Evolutionary conservation across 2,329 filamentous ascomycete genomes (phyloP), one percentile per base, ranked within the genome.

Genomic region (Aspergillus neoniger): DNA sequence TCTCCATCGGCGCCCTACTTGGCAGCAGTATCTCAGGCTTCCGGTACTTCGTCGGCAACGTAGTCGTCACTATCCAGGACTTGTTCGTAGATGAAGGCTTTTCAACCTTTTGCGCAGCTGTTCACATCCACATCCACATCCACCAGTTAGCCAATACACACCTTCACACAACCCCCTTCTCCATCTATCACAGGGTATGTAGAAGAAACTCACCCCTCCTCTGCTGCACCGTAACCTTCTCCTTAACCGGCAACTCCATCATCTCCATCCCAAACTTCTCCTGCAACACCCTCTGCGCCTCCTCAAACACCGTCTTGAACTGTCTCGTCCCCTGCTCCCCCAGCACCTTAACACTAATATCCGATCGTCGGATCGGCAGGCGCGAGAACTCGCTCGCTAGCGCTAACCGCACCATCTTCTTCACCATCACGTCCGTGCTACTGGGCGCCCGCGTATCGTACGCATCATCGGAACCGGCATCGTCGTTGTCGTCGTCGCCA

Each of bases 181-280:
- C 23, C 23, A 5, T 5, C 5, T 5, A 23, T 23, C 23, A 23
- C 23, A 23, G 4, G 21, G 4, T 23, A 5, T 5, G 4, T 23
- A 23, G 21, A 23, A 23, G 2, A 39, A 61, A 71, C 79, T 62
- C 78, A 88, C 89, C 90, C 82, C 90, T 88, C 68, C 91, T 86
- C 72, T 96, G 91, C 61, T 87, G 87, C 36, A 96, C 77, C 0
- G 92, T 92, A 52, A 91, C 84, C 75, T 92, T 96, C 70, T 97
- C 94, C 70, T 85, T 86, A 1, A 85, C 81, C 0, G 95, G 92
- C 53, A 98, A 81, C 77, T 97, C 93, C 4, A 86, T 83, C 82
- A 99, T 85, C 74, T 93, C 85, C 92, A 98, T 96, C n/a, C 95
- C 95, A 77, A 96, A 98, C 1, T 88, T 83, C 2, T 79, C 79